Conservation (phyloP, 352 stramenopile genomes). For the Phytophthora vignae region DNA sequence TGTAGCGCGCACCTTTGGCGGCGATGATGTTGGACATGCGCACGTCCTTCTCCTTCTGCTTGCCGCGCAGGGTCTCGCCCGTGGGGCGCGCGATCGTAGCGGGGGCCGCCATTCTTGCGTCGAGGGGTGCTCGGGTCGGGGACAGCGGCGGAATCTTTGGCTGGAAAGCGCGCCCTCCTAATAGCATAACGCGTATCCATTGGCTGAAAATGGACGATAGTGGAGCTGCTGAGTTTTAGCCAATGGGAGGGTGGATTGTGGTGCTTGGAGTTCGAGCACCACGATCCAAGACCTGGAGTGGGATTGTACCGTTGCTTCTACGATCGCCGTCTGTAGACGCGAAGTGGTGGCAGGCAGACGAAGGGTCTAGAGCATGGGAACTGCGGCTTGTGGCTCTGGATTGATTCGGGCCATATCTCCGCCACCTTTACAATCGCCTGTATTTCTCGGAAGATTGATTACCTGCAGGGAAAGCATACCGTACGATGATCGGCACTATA, state of each 20-base stretch:
- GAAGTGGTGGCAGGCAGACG: not conserved
- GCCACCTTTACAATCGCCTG: conserved; percentile 11
- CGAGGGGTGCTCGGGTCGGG: not conserved
- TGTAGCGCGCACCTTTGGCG: conserved; percentile 90
- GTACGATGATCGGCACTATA: no score
- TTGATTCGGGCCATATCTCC: conserved; percentile 16
- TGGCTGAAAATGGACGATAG: not conserved
- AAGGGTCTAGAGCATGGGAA: not conserved
- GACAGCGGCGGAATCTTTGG: conserved; percentile 35
- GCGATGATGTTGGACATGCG: conserved; percentile 99
- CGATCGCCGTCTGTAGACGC: conserved; percentile 1
- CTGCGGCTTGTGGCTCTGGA: conserved; percentile 2
- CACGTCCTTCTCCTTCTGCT: conserved; percentile 98
- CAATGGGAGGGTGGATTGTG: not conserved
- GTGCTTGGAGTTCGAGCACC: not conserved
- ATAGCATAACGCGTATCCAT: not conserved
- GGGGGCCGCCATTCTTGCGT: conserved; percentile 34
- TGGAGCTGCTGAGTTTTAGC: not conserved
- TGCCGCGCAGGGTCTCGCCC: conserved; percentile 85
- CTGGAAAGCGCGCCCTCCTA: conserved; percentile 2
- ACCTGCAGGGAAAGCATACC: not conserved
- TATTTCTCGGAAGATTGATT: not conserved
- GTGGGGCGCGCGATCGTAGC: conserved; percentile 69
- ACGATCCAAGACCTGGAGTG: not conserved
- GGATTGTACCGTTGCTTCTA: not conserved